phyloP scores from a whole-genome alignment of 768 basidiomycete species.

The Sarcodon aspratus region DNA sequence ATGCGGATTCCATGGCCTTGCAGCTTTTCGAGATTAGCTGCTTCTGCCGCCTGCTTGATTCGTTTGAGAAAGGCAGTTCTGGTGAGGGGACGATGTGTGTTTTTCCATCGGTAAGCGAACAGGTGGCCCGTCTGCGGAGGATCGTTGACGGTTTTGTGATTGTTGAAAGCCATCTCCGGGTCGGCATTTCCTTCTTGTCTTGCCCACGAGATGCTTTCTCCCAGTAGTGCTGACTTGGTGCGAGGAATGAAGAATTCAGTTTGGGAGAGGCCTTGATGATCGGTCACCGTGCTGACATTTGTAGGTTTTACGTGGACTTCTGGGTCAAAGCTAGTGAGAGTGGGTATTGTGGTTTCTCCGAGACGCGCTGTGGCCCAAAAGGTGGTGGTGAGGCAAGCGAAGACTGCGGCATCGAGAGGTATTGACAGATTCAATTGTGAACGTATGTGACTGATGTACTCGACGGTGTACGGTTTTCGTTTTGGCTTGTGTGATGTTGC shows the following conservation, averaged over 20 bases:
- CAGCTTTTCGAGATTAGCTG: conserved; percentile 5
- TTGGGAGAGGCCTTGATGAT: conserved; percentile 14
- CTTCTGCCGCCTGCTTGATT: conserved; percentile 5
- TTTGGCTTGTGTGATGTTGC: too few relatives aligned
- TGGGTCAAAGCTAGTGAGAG: conserved; percentile 17
- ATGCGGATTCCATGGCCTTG: conserved; percentile 21
- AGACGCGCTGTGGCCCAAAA: too few relatives aligned
- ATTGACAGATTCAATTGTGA: neutral
- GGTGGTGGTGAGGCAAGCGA: conserved; percentile 22
- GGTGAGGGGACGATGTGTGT: conserved; percentile 14
- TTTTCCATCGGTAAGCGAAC: conserved; percentile 15
- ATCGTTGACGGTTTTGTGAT: conserved; percentile 20
- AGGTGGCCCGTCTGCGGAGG: conserved; percentile 13
- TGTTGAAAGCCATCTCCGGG: conserved; percentile 12
- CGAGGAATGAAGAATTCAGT: conserved; percentile 17
- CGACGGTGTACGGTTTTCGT: conserved; percentile 1
- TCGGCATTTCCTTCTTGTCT: conserved; percentile 15
- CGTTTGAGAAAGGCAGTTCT: conserved; percentile 12
- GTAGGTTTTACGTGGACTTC: conserved; percentile 15
- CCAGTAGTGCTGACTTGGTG: conserved; percentile 15
- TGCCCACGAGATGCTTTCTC: conserved; percentile 22
- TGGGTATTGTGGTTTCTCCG: conserved; percentile 25
- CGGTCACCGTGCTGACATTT: conserved; percentile 7
- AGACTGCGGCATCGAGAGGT: conserved; percentile 11
- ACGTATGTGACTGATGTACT: too few relatives aligned